Percentiles rank a stretch among this genome's conserved stretches.
phyloP scores from a whole-genome alignment of 2,329 filamentous ascomycete genomes.

The Botryotinia convoluta region DNA sequence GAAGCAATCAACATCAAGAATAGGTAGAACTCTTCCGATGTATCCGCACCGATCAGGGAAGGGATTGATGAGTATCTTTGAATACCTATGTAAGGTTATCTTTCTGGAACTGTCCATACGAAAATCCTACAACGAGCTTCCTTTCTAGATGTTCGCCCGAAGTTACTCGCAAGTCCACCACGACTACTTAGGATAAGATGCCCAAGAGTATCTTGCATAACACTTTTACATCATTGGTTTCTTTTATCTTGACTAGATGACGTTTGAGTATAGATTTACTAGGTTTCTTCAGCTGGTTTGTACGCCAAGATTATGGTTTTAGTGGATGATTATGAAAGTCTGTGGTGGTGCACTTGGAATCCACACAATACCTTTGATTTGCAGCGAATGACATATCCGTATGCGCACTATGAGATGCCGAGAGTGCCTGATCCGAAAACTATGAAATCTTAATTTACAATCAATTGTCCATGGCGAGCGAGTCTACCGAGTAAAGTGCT shows the following conservation, averaged over 20 bases:
- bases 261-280: background rate
- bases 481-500: background rate
- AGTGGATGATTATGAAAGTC: constrained; percentile 2
- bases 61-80: background rate
- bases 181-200: background rate
- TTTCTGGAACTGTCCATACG: background rate
- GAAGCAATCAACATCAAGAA: background rate
- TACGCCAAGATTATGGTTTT: constrained; percentile 4
- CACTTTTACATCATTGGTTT: background rate
- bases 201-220: background rate
- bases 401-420: background rate
- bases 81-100: background rate
- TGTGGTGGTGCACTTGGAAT: constrained; percentile 11
- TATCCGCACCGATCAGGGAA: background rate
- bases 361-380: background rate
- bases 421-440: background rate
- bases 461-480: background rate
- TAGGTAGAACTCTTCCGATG: background rate
- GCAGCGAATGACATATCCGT: background rate
- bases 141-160: background rate
- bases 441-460: background rate
- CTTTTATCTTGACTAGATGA: background rate
- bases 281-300: constrained; percentile 18
- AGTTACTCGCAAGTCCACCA: background rate
- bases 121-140: background rate